Percentiles rank a stretch among this genome's conserved stretches.
phyloP scores from a whole-genome alignment of 208 protist genomes.

The Angomonas deanei region DNA sequence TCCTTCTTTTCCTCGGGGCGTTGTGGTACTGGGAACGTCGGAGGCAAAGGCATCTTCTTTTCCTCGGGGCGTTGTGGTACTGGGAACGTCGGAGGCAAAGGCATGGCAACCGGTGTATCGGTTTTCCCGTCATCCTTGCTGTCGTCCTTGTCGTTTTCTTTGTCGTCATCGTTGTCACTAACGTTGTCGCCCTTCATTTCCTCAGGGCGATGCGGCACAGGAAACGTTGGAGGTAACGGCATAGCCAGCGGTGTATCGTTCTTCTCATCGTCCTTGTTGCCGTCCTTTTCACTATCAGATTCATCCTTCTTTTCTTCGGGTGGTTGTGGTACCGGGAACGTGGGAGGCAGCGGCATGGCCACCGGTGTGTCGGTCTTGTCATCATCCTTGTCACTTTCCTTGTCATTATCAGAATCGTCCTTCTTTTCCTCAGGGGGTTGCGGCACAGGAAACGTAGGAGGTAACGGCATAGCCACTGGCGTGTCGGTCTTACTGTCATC shows the following conservation, averaged over 20 bases:
- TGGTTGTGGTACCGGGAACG: neutral
- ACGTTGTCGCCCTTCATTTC: neutral
- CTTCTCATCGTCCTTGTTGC: neutral
- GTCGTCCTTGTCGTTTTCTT: neutral
- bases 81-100: neutral
- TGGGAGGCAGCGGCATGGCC: neutral
- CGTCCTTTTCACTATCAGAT: neutral
- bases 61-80: constrained; percentile 1
- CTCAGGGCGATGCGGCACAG: neutral
- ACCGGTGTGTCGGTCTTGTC: neutral
- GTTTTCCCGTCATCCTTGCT: neutral
- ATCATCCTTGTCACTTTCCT: neutral
- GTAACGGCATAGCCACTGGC: too few species aligned
- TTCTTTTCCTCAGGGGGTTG: neutral
- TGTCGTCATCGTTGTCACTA: neutral
- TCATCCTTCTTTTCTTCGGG: neutral
- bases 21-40: neutral
- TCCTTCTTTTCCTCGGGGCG: neutral
- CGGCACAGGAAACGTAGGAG: neutral
- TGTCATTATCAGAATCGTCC: neutral
- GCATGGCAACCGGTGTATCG: too few species aligned
- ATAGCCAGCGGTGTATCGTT: neutral
- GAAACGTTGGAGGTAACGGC: neutral
- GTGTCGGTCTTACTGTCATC: neutral
- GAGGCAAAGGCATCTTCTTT: neutral